Evolutionary conservation across 2,329 filamentous ascomycete species (phyloP).

Genomic region (Aspergillus carbonarius): DNA sequence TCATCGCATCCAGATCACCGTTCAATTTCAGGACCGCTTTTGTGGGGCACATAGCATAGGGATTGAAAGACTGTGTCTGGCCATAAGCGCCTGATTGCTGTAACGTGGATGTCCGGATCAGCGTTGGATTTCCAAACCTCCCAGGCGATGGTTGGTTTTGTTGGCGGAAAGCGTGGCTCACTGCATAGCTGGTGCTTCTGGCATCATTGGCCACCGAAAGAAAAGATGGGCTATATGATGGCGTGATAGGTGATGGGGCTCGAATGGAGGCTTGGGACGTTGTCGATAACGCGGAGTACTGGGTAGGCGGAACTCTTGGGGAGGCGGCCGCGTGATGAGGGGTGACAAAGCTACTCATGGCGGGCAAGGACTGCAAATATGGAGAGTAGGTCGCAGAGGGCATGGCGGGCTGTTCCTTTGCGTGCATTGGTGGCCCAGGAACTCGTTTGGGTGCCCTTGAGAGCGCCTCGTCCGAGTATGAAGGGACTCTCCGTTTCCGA

Average conservation of each 20-base stretch:
- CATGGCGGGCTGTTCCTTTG: conserved; percentile 51
- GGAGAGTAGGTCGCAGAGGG: conserved; percentile 54
- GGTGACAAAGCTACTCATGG: conserved; percentile 40
- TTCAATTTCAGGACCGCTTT: conserved; percentile 84
- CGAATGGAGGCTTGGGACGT: conserved; percentile 46
- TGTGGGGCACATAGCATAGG: conserved; percentile 75
- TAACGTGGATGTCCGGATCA: conserved; percentile 68
- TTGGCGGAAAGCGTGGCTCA: conserved; percentile 37
- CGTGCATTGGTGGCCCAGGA: conserved; percentile 48
- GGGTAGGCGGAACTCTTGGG: conserved; percentile 42
- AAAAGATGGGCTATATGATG: conserved; percentile 51
- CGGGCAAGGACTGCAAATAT: conserved; percentile 51
- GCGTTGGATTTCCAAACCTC: conserved; percentile 53
- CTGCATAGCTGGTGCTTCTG: conserved; percentile 45
- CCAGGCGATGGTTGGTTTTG: conserved; percentile 48
- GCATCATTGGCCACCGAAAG: conserved; percentile 45
- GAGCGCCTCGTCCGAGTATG: conserved; percentile 48
- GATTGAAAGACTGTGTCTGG: conserved; percentile 64
- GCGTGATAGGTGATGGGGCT: conserved; percentile 49
- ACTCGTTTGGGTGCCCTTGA: conserved; percentile 51
- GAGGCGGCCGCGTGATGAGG: conserved; percentile 40
- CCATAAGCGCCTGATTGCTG: conserved; percentile 53
- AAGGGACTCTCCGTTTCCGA: conserved; percentile 59
- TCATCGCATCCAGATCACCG: conserved; percentile 83
- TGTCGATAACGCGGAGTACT: conserved; percentile 43